Percentiles rank a stretch among this genome's conserved stretches.
These are phyloP conservation scores for Claviceps sp. DNA, from an alignment of 2,329 filamentous ascomycete genomes.

Conservation along the genomic window DNA sequence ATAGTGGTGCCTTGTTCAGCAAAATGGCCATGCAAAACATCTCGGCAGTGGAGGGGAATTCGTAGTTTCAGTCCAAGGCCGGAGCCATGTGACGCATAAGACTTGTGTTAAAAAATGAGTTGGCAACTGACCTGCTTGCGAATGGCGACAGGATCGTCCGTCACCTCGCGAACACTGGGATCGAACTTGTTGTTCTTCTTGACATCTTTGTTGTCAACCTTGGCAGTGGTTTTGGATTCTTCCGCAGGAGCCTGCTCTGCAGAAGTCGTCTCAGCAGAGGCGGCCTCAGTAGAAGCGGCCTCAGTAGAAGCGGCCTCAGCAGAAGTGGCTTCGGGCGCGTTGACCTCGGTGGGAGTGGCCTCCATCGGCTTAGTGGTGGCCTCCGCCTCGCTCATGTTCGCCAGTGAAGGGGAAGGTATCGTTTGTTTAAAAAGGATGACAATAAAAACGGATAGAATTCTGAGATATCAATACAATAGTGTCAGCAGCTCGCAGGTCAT, in stretches of 20 bases:
- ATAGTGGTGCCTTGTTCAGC: slow-evolving; percentile 18
- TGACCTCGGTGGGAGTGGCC: slow-evolving; percentile 13
- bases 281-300: slow-evolving; percentile 12
- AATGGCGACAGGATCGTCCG: slow-evolving; percentile 67
- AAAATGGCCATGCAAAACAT: neutral
- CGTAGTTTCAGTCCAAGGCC: neutral
- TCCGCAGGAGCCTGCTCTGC: slow-evolving; percentile 10
- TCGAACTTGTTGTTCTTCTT: slow-evolving; percentile 57
- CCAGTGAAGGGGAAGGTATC: neutral
- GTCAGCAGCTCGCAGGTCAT: neutral
- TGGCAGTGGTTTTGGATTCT: slow-evolving; percentile 27
- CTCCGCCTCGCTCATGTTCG: slow-evolving; percentile 10
- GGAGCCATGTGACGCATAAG: neutral
- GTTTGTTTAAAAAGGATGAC: neutral
- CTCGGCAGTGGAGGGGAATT: neutral
- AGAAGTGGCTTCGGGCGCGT: slow-evolving; percentile 10
- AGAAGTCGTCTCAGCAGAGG: slow-evolving; percentile 14
- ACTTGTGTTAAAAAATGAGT: neutral
- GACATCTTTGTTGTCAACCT: slow-evolving; percentile 24
- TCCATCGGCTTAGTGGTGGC: slow-evolving; percentile 14
- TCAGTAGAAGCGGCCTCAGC: slow-evolving; percentile 15
- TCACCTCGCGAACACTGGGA: slow-evolving; percentile 51
- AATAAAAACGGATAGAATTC: neutral
- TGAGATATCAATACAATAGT: neutral
- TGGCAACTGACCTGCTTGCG: slow-evolving; percentile 57